Percentiles rank a stretch among this genome's conserved stretches.
Evolutionary conservation across 352 stramenopile species (phyloP).

Genomic region (Pythium oligandrum): DNA sequence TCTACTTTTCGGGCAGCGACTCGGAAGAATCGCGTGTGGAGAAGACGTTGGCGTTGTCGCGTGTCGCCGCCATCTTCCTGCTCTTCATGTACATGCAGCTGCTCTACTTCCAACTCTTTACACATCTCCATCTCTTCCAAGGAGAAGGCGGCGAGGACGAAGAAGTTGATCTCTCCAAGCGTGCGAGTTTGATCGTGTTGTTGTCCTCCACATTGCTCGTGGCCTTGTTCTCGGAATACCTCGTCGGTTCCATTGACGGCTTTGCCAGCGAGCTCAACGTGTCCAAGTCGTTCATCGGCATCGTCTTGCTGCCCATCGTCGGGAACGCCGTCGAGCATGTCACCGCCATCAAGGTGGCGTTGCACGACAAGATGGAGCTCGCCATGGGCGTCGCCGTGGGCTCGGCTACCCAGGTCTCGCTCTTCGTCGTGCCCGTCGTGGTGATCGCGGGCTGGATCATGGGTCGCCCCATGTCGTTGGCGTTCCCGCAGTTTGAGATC

Average conservation of each 20-base stretch:
- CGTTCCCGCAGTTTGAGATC: constrained; percentile 96
- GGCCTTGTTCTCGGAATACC: constrained; percentile 91
- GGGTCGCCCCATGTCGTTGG: constrained; percentile 93
- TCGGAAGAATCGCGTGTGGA: constrained; percentile 60
- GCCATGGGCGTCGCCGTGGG: constrained; percentile 98
- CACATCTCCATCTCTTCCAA: constrained; percentile 92
- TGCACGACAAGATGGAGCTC: constrained; percentile 99
- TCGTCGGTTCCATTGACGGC: constrained; percentile 83
- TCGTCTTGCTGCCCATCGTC: constrained; percentile 97
- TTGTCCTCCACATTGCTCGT: constrained; percentile 87
- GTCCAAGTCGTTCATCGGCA: constrained; percentile 88
- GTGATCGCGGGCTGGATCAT: constrained; percentile 94
- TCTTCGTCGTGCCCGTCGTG: constrained; percentile 96
- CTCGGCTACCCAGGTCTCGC: constrained; percentile 94
- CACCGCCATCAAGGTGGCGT: constrained; percentile 94
- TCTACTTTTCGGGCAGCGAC: constrained; percentile 79
- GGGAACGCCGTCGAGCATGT: constrained; percentile 98
- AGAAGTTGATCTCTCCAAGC: constrained; percentile 76
- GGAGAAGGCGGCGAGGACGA: constrained; percentile 56
- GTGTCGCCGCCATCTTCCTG: constrained; percentile 75
- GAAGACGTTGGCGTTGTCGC: constrained; percentile 73
- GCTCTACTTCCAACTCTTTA: constrained; percentile 95
- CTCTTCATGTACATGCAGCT: constrained; percentile 94
- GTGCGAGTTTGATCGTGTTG: constrained; percentile 76
- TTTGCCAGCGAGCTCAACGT: constrained; percentile 58